Evolutionary conservation across 2,329 filamentous ascomycete genomes (phyloP), one percentile per base, ranked within the genome.

Genomic region (Thelonectria olida): DNA sequence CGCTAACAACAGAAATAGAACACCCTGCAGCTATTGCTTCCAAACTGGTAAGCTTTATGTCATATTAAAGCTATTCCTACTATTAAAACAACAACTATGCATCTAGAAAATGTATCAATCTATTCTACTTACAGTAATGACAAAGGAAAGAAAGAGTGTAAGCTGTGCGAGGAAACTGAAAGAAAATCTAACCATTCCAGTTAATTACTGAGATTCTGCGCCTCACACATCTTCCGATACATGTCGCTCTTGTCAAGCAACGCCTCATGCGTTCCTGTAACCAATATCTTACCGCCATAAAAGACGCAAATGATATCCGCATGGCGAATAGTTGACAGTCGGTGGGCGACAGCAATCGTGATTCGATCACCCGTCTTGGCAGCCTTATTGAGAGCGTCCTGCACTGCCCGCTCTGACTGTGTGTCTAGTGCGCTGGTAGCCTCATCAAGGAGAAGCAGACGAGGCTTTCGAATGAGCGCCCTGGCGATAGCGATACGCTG

Each of bases 401-500:
- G 56, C 1, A 59, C 56, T 5, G 54, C 15, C 20, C 28, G 39
- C 7, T 59, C 56, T 1, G 49, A 53, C 42, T 54, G 41, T 3
- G 56, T 59, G 23, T 59, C 56, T 4, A 59, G 50, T 2, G 56
- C 56, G 7, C 56, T 52, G 5, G 50, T 54, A 6, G 50, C 50
- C 17, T 54, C 50, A 23, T 54, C 50, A 7, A 59, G 50, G 2
- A 59, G 25, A 17, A 59, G 45, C 15, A 59, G 41, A 5, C 39
- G 41, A 7, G 56, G 56, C 10, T 59, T 31, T n/a, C 56, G 49
- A 12, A 54, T 41, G 8, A 59, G 34, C 0, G 86, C 85, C 5
- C 86, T 77, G 0, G 86, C 86, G 51, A 88, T 86, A 8, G 83
- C 80, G 15, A 88, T 72, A 1, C 85, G 79, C 68, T 88, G 85